phyloP scores from a whole-genome alignment of 2,329 filamentous ascomycete species.

The Xylariaceae sp. region DNA sequence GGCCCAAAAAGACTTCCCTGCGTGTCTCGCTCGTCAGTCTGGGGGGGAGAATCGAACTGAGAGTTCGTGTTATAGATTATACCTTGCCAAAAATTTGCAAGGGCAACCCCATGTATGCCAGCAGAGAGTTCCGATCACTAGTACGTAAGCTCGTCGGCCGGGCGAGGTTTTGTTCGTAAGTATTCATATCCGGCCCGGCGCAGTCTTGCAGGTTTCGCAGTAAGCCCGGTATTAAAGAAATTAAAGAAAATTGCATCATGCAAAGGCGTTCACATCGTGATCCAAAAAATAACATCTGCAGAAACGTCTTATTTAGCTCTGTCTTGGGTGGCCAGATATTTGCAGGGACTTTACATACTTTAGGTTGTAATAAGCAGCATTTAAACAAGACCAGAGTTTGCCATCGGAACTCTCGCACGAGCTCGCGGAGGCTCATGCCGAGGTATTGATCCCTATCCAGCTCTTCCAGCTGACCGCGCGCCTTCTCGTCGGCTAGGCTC shows the following conservation, averaged over 20 bases:
- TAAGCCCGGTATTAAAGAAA: conserved; percentile 90
- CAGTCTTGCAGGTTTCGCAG: conserved; percentile 90
- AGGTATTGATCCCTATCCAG: conserved; percentile 80
- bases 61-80: too few species aligned
- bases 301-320: conserved; percentile 2
- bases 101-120: conserved; percentile 91
- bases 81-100: conserved; percentile 93
- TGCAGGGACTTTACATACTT: too few species aligned
- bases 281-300: conserved; percentile 94
- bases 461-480: conserved; percentile 54
- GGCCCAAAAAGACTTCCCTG: conserved; percentile 91
- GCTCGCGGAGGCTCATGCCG: conserved; percentile 79
- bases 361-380: conserved; percentile 87
- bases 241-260: conserved; percentile 96
- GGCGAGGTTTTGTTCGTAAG: conserved; percentile 67
- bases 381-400: conserved; percentile 93
- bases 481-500: conserved; percentile 66
- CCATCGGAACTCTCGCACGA: conserved; percentile 91
- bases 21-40: conserved; percentile 7
- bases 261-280: conserved; percentile 93
- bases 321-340: background rate
- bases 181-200: conserved; percentile 87
- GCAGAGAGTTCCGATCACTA: conserved; percentile 82
- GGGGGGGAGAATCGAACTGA: too few species aligned
- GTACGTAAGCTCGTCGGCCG: conserved; percentile 82